These are phyloP conservation scores for Ogataea thermomethanolica DNA, from an alignment of 805 yeast species.

Conservation along the genomic window DNA sequence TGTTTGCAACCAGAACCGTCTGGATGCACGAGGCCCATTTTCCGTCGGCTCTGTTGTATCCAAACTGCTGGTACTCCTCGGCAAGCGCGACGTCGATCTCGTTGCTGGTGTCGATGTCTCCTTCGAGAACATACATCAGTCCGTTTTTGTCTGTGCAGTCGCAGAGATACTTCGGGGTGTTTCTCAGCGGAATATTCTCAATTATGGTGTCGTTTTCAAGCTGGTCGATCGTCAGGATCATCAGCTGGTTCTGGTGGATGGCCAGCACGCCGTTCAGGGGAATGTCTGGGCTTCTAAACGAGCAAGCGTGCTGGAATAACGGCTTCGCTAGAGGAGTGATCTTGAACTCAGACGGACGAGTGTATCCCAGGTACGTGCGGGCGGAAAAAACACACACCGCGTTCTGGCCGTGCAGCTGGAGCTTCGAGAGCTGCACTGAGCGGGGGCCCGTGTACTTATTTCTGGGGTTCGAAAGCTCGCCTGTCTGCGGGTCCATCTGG, in stretches of 20 bases:
- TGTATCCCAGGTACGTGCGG: constrained; percentile 52
- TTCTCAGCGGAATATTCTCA: constrained; percentile 42
- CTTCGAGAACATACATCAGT: constrained; percentile 41
- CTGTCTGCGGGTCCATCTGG: constrained; percentile 53
- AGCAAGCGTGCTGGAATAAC: constrained; percentile 42
- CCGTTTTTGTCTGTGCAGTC: constrained; percentile 25
- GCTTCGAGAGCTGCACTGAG: constrained; percentile 48
- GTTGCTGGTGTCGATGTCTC: constrained; percentile 39
- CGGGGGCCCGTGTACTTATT: constrained; percentile 71
- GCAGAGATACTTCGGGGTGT: constrained; percentile 47
- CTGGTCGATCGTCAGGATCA: constrained; percentile 53
- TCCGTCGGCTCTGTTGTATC: constrained; percentile 31
- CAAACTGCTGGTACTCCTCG: constrained; percentile 45
- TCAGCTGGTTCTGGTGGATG: constrained; percentile 46
- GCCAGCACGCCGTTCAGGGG: constrained; percentile 61
- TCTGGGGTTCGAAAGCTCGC: constrained; percentile 60
- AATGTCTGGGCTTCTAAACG: constrained; percentile 62
- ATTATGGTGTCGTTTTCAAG: constrained; percentile 31
- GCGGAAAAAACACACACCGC: constrained; percentile 50
- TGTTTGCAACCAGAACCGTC: constrained; percentile 37
- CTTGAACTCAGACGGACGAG: constrained; percentile 34
- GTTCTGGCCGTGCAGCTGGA: constrained; percentile 31
- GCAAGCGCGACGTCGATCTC: constrained; percentile 30
- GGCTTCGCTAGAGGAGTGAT: constrained; percentile 47
- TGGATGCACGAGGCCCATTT: constrained; percentile 56